phyloP scores from a whole-genome alignment of 495 filamentous ascomycete species.

The Neurospora terricola region DNA sequence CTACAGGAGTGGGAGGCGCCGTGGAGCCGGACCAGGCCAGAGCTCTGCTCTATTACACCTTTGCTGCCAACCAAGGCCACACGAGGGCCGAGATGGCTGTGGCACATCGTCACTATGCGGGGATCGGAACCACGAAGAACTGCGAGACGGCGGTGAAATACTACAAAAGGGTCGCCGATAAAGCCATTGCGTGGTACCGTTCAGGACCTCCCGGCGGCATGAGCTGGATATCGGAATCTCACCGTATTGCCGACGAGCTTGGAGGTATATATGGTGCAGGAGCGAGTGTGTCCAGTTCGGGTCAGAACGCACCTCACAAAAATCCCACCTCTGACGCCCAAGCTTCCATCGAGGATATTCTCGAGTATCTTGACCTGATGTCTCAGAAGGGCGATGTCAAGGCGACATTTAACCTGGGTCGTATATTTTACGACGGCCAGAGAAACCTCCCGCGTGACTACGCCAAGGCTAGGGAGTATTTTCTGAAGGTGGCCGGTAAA shows the following conservation, averaged over 20 bases:
- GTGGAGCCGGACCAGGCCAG: slow-evolving; percentile 87
- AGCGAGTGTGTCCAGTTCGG: slow-evolving; percentile 82
- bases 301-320: slow-evolving; percentile 67
- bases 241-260: slow-evolving; percentile 74
- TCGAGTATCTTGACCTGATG: slow-evolving; percentile 92
- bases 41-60: slow-evolving; percentile 87
- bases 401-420: slow-evolving; percentile 79
- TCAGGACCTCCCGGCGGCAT: slow-evolving; percentile 88
- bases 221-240: slow-evolving; percentile 61
- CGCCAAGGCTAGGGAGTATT: slow-evolving; percentile 67
- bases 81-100: slow-evolving; percentile 88
- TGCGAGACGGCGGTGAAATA: slow-evolving; percentile 79
- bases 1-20: slow-evolving; percentile 75
- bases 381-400: slow-evolving; percentile 88
- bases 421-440: slow-evolving; percentile 84
- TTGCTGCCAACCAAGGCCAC: slow-evolving; percentile 77
- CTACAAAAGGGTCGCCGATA: slow-evolving; percentile 91
- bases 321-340: slow-evolving; percentile 61
- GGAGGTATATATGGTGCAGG: slow-evolving; percentile 94
- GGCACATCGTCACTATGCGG: slow-evolving; percentile 75
- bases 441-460: slow-evolving; percentile 64
- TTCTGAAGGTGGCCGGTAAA: slow-evolving; percentile 67
- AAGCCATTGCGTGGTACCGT: slow-evolving; percentile 74
- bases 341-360: slow-evolving; percentile 80
- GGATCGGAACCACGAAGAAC: slow-evolving; percentile 74